Base-by-base conservation (phyloP, 352 stramenopile genomes). In the Globisporangium canariense region DNA sequence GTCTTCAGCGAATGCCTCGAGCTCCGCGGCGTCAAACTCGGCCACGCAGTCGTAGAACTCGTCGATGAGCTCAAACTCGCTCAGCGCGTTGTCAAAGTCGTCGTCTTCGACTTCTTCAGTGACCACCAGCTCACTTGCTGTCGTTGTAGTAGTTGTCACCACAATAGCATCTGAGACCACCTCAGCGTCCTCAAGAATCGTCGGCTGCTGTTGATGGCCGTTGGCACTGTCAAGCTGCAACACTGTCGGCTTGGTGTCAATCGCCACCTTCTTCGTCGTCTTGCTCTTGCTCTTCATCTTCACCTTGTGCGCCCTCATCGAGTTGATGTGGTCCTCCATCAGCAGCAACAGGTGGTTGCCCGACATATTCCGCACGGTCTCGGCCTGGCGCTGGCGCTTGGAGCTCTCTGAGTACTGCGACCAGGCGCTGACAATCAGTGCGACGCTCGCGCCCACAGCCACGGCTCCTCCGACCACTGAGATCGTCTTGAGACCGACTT, bases 41-140 rank as follows among this genome's bases (percentile, higher is more conserved):
- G 72, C 73, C 11, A 81, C 58, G 51, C 83, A 93, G 22, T 96
- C 83, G 62, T 90, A 93, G 60, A 92, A 96, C n/a, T 93, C 82
- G 61, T 94, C 84, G n/a, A 93, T 58, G 3, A 92, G 56, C 20
- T 78, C 64, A 11, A 86, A 58, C 25, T 76, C 70, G 11, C 20
- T n/a, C 18, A 46, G 28, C 7, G 46, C 49, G 5, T 59, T 38
- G 7, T n/a, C 32, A 36, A 36, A 36, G 32, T 36, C 45, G 52
- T 43, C 9, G 8, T 22, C 14, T 8, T 43, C 56, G 2, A 18
- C 28, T 1, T 34, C 7, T 1, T 30, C 28, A 6, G 10, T 41
- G 9, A 45, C 34, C 9, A 16, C 30, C 13, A 46, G 9, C 13
- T 60, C 28, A 25, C 18, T 30, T 9, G n/a, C 50, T 28, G 25